phyloP scores from a whole-genome alignment of 805 yeast species.

The Huiozyma naganishii region DNA sequence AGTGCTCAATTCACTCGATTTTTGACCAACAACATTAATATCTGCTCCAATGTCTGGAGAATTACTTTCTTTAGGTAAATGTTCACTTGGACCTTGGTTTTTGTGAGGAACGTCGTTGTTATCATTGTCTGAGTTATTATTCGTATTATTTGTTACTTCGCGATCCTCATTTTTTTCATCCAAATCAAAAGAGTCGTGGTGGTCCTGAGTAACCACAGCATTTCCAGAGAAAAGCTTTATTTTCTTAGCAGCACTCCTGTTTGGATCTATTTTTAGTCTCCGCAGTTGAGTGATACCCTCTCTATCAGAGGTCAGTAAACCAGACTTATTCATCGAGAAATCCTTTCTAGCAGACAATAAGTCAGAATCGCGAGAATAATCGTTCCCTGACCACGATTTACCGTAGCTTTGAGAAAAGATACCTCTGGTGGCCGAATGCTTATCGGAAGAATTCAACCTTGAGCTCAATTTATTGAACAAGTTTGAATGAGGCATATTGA shows the following conservation, averaged over 20 bases:
- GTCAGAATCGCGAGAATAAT: neutral
- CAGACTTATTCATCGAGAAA: slow-evolving; percentile 5
- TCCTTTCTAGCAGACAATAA: neutral
- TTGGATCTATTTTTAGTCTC: slow-evolving; percentile 32
- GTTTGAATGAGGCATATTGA: slow-evolving; percentile 16
- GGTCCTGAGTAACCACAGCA: slow-evolving; percentile 11
- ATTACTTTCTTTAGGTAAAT: neutral
- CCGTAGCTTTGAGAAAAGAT: slow-evolving; percentile 27
- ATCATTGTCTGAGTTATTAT: neutral
- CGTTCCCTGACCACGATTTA: neutral
- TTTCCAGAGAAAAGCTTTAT: slow-evolving; percentile 27
- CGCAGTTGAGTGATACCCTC: slow-evolving; percentile 23
- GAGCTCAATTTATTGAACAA: slow-evolving; percentile 30
- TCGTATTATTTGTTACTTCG: neutral
- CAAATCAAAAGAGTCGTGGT: neutral
- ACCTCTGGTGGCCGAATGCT: slow-evolving; percentile 27
- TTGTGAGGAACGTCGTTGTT: neutral
- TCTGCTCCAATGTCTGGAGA: neutral
- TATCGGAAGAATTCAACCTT: slow-evolving; percentile 21
- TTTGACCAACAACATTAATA: neutral
- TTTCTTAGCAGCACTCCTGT: slow-evolving; percentile 35
- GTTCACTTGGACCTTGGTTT: too few relatives aligned
- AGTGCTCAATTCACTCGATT: neutral
- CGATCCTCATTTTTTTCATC: slow-evolving; percentile 4
- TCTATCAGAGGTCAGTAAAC: slow-evolving; percentile 4